phyloP scores from a whole-genome alignment of 2,329 filamentous ascomycete genomes.

The Colletotrichum ledebouriae region DNA sequence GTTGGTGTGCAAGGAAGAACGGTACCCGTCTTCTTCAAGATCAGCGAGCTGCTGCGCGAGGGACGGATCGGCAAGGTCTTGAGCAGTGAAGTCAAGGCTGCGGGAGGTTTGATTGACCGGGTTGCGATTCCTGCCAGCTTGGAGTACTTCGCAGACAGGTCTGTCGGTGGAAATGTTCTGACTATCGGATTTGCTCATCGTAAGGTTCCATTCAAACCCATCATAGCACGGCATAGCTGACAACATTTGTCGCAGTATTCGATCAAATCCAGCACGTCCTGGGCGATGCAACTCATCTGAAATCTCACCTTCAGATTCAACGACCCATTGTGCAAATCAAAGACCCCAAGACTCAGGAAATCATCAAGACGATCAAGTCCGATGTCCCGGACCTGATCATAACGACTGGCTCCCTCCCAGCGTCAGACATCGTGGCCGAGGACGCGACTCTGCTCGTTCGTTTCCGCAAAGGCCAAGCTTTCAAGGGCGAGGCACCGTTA shows the following conservation, averaged over 20 bases:
- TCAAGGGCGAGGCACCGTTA: constrained; percentile 60
- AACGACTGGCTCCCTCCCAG: constrained; percentile 54
- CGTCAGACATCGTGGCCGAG: constrained; percentile 44
- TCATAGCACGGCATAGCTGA: rapidly evolving
- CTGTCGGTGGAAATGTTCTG: constrained; percentile 60
- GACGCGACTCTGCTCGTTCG: constrained; percentile 59
- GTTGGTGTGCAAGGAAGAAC: constrained; percentile 66
- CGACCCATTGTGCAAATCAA: constrained; percentile 22
- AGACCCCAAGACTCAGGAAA: constrained; percentile 7
- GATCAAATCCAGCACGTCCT: constrained; percentile 30
- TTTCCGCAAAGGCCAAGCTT: constrained; percentile 62
- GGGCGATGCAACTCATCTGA: constrained; percentile 19
- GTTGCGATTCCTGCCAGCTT: constrained; percentile 51
- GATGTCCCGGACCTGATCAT: constrained; percentile 48
- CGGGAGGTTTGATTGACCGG: constrained; percentile 51
- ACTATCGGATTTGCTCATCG: constrained; percentile 58
- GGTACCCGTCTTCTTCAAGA: constrained; percentile 57
- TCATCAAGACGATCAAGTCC: constrained; percentile 17
- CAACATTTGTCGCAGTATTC: background rate
- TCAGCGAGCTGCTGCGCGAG: constrained; percentile 59
- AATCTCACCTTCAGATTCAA: constrained; percentile 52
- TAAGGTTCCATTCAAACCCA: background rate
- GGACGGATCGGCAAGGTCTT: constrained; percentile 66
- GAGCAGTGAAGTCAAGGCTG: constrained; percentile 60
- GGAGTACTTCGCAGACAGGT: constrained; percentile 63